phyloP scores from a whole-genome alignment of 2,329 filamentous ascomycete genomes.

The Blastomyces gilchristii region DNA sequence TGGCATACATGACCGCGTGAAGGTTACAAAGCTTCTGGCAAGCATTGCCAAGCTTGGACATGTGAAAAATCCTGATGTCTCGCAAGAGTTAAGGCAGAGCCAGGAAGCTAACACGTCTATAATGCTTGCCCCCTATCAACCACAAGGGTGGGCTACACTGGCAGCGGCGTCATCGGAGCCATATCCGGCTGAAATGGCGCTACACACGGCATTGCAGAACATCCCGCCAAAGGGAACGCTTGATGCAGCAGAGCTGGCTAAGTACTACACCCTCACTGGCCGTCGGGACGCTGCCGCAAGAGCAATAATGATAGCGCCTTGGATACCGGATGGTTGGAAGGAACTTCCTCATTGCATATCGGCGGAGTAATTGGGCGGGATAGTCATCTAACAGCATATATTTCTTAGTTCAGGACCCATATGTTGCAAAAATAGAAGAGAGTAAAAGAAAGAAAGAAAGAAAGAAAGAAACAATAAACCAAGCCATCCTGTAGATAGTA shows the following conservation, averaged over 20 bases:
- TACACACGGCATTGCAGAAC: constrained; percentile 63
- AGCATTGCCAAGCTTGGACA: constrained; percentile 55
- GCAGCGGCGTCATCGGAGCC: constrained; percentile 47
- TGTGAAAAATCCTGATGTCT: constrained; percentile 32
- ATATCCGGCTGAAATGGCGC: constrained; percentile 62
- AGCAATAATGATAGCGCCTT: constrained; percentile 71
- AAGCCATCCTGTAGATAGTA: not conserved
- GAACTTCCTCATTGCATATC: constrained; percentile 28
- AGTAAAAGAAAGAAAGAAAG: not conserved
- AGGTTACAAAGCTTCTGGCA: constrained; percentile 65
- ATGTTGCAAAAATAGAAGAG: constrained; percentile 8
- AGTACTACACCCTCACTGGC: constrained; percentile 64
- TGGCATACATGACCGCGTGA: constrained; percentile 52
- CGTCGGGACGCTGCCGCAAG: constrained; percentile 63
- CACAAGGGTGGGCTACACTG: constrained; percentile 71
- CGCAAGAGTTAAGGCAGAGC: constrained; percentile 42
- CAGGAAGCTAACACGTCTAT: constrained; percentile 64
- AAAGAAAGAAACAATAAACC: not conserved
- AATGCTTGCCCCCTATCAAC: constrained; percentile 68
- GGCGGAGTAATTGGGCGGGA: constrained; percentile 6
- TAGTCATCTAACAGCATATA: not conserved
- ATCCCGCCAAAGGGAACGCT: constrained; percentile 63
- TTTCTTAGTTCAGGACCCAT: not conserved
- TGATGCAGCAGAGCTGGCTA: constrained; percentile 57
- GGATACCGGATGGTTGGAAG: constrained; percentile 58